Evolutionary conservation across 495 filamentous ascomycete genomes (phyloP).

Genomic region (Bryoglossum gracile): DNA sequence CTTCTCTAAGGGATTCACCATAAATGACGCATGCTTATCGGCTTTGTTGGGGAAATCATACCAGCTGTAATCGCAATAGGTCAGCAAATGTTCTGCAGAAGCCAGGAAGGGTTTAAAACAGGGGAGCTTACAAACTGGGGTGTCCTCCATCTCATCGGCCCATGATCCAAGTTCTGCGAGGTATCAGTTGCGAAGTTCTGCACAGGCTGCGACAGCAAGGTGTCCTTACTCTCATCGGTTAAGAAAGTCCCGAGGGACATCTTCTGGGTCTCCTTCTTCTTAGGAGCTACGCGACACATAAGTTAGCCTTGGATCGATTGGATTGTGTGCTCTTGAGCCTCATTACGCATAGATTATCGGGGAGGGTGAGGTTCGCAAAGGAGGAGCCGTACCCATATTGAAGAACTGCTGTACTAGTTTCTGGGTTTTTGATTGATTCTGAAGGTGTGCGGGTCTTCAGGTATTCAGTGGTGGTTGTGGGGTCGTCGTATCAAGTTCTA

Average conservation of each 20-base stretch:
- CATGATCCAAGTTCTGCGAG: slow-evolving; percentile 78
- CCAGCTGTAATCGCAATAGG: slow-evolving; percentile 13
- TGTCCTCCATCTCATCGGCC: slow-evolving; percentile 91
- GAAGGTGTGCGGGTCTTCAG: too few species aligned
- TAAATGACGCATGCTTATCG: background rate
- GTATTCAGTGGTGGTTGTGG: too few species aligned
- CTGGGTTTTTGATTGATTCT: too few species aligned
- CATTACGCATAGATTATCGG: too few species aligned
- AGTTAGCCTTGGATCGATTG: slow-evolving; percentile 30
- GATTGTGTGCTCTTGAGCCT: background rate
- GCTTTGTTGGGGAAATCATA: slow-evolving; percentile 6
- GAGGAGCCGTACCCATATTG: too few species aligned
- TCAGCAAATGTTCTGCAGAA: slow-evolving; percentile 15
- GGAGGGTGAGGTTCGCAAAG: too few species aligned
- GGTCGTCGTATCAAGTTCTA: too few species aligned
- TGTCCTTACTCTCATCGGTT: slow-evolving; percentile 65
- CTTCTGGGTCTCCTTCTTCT: slow-evolving; percentile 77
- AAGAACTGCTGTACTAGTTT: too few species aligned
- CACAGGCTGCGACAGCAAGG: slow-evolving; percentile 7
- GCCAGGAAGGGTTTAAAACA: too few species aligned
- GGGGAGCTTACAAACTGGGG: slow-evolving; percentile 25
- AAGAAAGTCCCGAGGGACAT: slow-evolving; percentile 91
- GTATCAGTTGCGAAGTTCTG: slow-evolving; percentile 29
- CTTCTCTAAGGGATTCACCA: background rate
- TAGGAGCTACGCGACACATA: slow-evolving; percentile 59